Conservation (phyloP, 163 green algal genomes). For the Scenedesmus sp. region DNA sequence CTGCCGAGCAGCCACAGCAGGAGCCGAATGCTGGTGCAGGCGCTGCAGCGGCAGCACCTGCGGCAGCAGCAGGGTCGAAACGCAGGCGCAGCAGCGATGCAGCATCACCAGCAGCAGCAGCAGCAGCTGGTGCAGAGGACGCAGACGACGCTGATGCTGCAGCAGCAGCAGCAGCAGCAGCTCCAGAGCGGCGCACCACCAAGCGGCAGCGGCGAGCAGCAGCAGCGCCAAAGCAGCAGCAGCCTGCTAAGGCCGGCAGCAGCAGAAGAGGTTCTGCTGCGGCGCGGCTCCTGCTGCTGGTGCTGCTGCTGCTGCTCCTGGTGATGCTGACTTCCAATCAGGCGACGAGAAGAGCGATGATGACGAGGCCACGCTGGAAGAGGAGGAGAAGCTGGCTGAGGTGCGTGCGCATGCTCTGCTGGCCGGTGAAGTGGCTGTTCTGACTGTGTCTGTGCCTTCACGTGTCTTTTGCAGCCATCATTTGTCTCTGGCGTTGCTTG, state of each 20-base stretch:
- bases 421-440: background rate
- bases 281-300: background rate
- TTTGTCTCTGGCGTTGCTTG: no score
- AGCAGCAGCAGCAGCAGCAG: constrained; percentile 10
- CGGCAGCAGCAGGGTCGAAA: constrained; percentile 18
- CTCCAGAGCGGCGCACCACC: background rate
- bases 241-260: constrained; percentile 16
- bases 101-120: background rate
- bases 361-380: constrained; percentile 87
- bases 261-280: background rate
- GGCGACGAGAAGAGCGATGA: constrained; percentile 64
- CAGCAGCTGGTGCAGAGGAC: background rate
- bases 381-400: constrained; percentile 75
- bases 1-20: background rate
- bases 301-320: background rate
- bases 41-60: constrained; percentile 34
- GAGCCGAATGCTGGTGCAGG: background rate
- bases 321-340: constrained; percentile 45
- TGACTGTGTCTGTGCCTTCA: no score
- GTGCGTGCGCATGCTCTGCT: constrained; percentile 51
- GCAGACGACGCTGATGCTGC: background rate
- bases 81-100: constrained; percentile 36
- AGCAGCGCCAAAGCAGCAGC: constrained; percentile 10
- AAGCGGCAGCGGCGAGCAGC: constrained; percentile 1
- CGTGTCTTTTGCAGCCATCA: no score